phyloP scores from a whole-genome alignment of 305 asterid species.

The Fraxinus floribunda region DNA sequence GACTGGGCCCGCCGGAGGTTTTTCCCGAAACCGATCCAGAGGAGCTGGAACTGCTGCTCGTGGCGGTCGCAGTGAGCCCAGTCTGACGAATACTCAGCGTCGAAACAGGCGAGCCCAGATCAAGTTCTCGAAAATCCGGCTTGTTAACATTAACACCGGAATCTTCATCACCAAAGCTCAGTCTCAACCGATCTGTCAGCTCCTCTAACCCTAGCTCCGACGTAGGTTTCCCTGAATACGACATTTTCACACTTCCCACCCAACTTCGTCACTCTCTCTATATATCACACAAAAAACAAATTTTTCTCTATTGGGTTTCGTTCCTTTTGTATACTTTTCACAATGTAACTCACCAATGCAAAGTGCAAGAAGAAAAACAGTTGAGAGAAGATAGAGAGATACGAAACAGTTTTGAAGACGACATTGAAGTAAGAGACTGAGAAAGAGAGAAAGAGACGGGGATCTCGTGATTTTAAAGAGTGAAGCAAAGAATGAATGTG shows the following conservation, averaged over 20 bases:
- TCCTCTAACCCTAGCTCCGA: slow-evolving; percentile 37
- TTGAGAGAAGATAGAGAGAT: slow-evolving; percentile 5
- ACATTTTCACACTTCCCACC: slow-evolving; percentile 29
- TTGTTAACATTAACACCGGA: slow-evolving; percentile 40
- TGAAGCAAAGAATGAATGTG: slow-evolving; percentile 63
- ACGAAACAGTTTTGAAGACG: slow-evolving; percentile 10
- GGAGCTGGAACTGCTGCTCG: slow-evolving; percentile 74
- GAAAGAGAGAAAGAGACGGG: slow-evolving; percentile 35
- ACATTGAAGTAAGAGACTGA: slow-evolving; percentile 14
- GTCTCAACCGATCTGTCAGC: slow-evolving; percentile 48
- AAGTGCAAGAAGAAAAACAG: background rate
- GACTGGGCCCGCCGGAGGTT: slow-evolving; percentile 27
- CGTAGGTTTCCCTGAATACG: slow-evolving; percentile 40
- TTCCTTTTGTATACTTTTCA: background rate
- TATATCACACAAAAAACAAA: background rate
- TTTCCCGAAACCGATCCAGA: slow-evolving; percentile 73
- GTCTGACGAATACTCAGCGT: slow-evolving; percentile 44
- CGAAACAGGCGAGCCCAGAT: slow-evolving; percentile 75
- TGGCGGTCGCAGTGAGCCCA: slow-evolving; percentile 36
- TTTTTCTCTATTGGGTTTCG: background rate
- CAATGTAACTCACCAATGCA: slow-evolving; percentile 27
- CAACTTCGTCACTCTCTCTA: background rate
- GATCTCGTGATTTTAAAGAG: slow-evolving; percentile 66
- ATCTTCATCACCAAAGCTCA: slow-evolving; percentile 30
- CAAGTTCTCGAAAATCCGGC: slow-evolving; percentile 79